A percentile compares a stretch with the other conserved stretches of the same genome.
Conservation (phyloP, 495 filamentous ascomycete genomes). For the Daldinia caldariorum region DNA sequence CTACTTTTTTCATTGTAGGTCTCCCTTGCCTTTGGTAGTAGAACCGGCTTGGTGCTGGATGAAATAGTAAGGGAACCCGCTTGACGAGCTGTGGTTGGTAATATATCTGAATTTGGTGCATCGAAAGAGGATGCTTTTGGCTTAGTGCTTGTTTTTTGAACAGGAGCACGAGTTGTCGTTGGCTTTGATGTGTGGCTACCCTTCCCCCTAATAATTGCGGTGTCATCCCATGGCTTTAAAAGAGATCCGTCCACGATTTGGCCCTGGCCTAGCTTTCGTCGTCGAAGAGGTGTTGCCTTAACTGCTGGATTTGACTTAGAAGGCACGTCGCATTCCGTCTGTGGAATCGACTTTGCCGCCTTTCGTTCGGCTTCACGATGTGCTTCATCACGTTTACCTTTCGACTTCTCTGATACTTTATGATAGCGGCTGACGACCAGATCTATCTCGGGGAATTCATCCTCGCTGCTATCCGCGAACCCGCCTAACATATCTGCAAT, state of each 20-base stretch:
- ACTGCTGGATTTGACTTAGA: not conserved
- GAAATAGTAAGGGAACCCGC: not conserved
- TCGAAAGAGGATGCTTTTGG: not conserved
- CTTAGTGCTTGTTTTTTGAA: constrained; percentile 9
- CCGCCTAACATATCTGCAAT: constrained; percentile 18
- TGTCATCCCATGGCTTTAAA: constrained; percentile 33
- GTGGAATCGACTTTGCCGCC: not conserved
- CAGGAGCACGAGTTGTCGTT: constrained; percentile 7
- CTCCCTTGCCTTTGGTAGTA: constrained; percentile 1
- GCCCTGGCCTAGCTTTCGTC: constrained; percentile 41
- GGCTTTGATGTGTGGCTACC: constrained; percentile 2
- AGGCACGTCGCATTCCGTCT: not conserved
- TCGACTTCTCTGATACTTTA: constrained; percentile 7
- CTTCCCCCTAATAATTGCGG: constrained; percentile 1
- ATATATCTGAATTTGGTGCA: constrained; percentile 9
- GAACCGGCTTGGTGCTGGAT: not conserved
- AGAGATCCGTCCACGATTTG: constrained; percentile 42
- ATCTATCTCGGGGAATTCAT: constrained; percentile 46
- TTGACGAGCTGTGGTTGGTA: constrained; percentile 11
- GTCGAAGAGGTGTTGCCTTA: constrained; percentile 41
- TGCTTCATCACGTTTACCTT: constrained; percentile 1
- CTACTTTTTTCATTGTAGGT: not conserved
- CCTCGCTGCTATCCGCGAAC: constrained; percentile 33
- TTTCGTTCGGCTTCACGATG: constrained; percentile 1
- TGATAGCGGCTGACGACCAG: constrained; percentile 34